Evolutionary conservation across 1,284 basidiomycete genomes (phyloP).

Genomic region (Fistulina hepatica): DNA sequence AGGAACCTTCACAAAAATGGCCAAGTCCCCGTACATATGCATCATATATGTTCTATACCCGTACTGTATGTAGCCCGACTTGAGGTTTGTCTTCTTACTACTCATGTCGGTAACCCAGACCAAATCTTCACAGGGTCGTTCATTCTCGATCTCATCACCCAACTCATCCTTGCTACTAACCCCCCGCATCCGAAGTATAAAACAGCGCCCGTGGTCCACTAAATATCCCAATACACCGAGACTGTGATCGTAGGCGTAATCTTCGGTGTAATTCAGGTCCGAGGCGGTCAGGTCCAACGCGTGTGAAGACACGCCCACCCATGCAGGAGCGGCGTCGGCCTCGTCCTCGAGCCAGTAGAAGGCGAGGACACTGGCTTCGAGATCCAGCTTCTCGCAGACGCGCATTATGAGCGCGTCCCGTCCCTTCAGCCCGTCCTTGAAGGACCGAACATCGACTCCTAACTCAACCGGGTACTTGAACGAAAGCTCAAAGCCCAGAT

Average conservation of each 20-base stretch:
- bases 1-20: conserved; percentile 4
- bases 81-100: background rate
- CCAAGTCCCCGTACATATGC: conserved; percentile 16
- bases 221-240: no score
- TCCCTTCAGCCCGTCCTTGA: conserved; percentile 2
- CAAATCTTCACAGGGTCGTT: no score
- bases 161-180: no score
- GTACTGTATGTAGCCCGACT: conserved; percentile 8
- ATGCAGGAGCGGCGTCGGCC: no score
- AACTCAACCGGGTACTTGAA: conserved; percentile 21
- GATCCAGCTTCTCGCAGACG: background rate
- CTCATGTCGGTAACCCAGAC: background rate
- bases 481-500: conserved; percentile 24
- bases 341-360: background rate
- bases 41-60: conserved; percentile 17
- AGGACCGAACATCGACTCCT: background rate
- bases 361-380: background rate
- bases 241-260: no score
- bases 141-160: no score
- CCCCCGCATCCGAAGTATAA: no score
- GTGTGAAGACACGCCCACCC: no score
- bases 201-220: no score
- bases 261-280: no score
- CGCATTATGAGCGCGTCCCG: conserved; percentile 5
- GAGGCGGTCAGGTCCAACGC: no score